A percentile compares a stretch with the other conserved stretches of the same genome.
Evolutionary conservation across 2,329 filamentous ascomycete species (phyloP).

Genomic region (Westerdykella aurantiaca): DNA sequence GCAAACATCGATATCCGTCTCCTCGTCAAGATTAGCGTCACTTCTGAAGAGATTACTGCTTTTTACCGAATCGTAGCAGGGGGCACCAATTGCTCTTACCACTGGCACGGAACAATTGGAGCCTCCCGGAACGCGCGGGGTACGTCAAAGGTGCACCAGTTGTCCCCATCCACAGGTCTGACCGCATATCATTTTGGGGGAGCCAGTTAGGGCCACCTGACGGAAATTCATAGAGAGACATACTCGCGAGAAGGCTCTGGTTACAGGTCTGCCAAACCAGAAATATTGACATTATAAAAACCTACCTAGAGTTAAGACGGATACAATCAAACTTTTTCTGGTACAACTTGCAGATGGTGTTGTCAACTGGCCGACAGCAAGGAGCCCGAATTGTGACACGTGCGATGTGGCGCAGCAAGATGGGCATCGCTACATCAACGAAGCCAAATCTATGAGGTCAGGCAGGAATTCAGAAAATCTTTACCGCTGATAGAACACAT

Average conservation of each 20-base stretch:
- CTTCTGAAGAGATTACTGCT: not conserved
- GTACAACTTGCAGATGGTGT: not conserved
- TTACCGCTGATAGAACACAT: too few relatives aligned
- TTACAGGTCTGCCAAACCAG: not conserved
- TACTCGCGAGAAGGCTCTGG: too few relatives aligned
- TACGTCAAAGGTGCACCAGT: constrained; percentile 1
- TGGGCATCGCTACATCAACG: not conserved
- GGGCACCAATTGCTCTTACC: not conserved
- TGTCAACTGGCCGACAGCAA: not conserved
- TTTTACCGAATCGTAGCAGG: not conserved
- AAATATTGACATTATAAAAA: not conserved
- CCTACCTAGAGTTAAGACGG: not conserved
- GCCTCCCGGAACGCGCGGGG: not conserved
- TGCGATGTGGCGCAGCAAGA: not conserved
- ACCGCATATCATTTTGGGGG: too few relatives aligned
- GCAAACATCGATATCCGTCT: constrained; percentile 1
- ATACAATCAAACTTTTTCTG: not conserved
- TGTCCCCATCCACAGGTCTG: not conserved
- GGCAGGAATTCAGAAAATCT: not conserved
- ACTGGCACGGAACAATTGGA: constrained; percentile 1
- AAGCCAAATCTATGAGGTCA: not conserved
- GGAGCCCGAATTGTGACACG: not conserved
- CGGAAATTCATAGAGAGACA: too few relatives aligned
- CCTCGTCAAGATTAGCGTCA: not conserved
- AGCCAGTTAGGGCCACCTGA: too few relatives aligned